Conservation (phyloP, 1,284 basidiomycete species). For the Athelia psychrophila region DNA sequence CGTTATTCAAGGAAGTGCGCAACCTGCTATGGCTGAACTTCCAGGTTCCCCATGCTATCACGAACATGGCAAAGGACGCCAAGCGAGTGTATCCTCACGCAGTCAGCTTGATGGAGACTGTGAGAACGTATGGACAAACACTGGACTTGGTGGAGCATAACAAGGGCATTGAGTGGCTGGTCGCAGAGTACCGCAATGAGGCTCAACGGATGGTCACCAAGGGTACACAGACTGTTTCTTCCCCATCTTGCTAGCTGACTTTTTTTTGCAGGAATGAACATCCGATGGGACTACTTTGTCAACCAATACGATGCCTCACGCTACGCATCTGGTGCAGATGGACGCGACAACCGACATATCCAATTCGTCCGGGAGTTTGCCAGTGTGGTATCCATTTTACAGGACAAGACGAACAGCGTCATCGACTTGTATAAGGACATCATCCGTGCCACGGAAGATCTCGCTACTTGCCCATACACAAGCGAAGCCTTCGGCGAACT, state of each 20-base stretch:
- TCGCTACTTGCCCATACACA: constrained; percentile 85
- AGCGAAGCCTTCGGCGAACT: constrained; percentile 78
- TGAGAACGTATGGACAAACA: constrained; percentile 94
- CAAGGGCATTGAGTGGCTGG: constrained; percentile 88
- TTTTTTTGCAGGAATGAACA: constrained; percentile 68
- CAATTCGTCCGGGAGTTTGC: constrained; percentile 96
- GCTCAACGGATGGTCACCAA: constrained; percentile 87
- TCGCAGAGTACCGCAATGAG: constrained; percentile 90
- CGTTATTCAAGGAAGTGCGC: constrained; percentile 96
- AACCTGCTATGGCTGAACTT: constrained; percentile 96
- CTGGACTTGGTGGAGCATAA: constrained; percentile 87
- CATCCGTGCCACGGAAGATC: constrained; percentile 79
- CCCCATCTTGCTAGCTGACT: neutral
- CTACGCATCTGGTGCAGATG: constrained; percentile 69
- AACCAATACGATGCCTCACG: constrained; percentile 85
- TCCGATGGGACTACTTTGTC: constrained; percentile 97
- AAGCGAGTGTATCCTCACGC: constrained; percentile 98
- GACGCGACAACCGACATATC: constrained; percentile 86
- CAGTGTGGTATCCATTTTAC: constrained; percentile 80
- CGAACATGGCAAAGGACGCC: constrained; percentile 96
- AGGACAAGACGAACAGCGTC: constrained; percentile 94
- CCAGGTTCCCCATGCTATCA: constrained; percentile 91
- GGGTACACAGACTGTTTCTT: constrained; percentile 42
- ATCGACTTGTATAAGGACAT: constrained; percentile 92
- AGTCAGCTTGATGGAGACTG: constrained; percentile 97